These are phyloP conservation scores for Coniosporium tulheliwenetii DNA, from an alignment of 2,329 filamentous ascomycete species.

Conservation along the genomic window DNA sequence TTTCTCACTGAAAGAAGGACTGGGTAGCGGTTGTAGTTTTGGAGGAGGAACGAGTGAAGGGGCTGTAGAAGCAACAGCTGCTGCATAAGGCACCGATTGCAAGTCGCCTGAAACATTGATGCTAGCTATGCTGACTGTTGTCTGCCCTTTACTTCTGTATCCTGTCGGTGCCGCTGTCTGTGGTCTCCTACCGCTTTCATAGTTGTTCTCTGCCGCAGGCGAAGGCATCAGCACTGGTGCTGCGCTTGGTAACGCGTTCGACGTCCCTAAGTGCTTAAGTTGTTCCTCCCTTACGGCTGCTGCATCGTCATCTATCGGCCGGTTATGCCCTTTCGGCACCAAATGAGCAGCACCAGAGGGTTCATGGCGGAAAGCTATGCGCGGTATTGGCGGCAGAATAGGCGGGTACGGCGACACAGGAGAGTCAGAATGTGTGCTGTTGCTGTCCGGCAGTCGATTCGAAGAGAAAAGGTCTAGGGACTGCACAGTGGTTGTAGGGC, in stretches of 20 bases:
- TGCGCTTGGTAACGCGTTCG: not conserved
- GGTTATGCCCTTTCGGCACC: constrained; percentile 2
- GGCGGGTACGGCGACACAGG: constrained; percentile 19
- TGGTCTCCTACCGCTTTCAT: constrained; percentile 12
- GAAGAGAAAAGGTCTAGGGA: too few species aligned
- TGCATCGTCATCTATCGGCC: constrained; percentile 4
- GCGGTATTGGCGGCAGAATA: constrained; percentile 24
- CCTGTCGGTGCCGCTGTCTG: constrained; percentile 15
- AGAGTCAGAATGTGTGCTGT: not conserved
- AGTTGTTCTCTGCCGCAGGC: constrained; percentile 4
- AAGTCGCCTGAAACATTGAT: constrained; percentile 1
- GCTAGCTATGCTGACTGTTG: constrained; percentile 9
- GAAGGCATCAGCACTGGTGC: not conserved
- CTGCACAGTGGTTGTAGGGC: too few species aligned
- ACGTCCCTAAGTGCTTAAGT: not conserved
- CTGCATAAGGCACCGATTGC: constrained; percentile 6
- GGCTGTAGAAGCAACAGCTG: constrained; percentile 2
- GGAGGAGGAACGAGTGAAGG: not conserved
- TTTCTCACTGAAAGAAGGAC: not conserved
- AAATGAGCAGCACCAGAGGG: not conserved
- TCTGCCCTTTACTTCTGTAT: constrained; percentile 13
- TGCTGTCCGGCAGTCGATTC: too few species aligned
- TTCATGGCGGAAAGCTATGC: constrained; percentile 14
- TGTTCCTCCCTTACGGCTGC: constrained; percentile 2
- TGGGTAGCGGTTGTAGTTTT: too few species aligned